Evolutionary conservation across 208 protist genomes (phyloP).

Genomic region (Leishmania amazonensis): DNA sequence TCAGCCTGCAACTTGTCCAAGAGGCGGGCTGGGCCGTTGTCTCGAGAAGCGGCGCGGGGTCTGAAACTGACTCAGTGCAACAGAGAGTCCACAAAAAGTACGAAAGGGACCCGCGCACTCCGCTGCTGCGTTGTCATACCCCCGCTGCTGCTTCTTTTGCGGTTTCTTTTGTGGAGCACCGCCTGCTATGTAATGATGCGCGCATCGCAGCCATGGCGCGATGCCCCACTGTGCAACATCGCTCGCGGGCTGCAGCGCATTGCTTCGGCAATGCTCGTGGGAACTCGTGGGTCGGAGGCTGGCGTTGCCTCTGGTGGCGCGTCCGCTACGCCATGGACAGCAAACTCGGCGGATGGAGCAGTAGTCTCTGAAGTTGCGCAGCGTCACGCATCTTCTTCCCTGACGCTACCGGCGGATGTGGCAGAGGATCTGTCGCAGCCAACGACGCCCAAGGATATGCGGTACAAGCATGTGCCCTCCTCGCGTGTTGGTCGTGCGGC

Average conservation of each 20-base stretch:
- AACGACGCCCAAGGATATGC: constrained; percentile 15
- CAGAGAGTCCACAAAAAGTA: background rate
- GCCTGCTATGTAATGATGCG: constrained; percentile 8
- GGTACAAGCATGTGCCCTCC: constrained; percentile 62
- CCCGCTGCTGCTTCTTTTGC: too few species aligned
- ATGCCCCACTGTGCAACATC: constrained; percentile 50
- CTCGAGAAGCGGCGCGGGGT: background rate
- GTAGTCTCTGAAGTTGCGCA: background rate
- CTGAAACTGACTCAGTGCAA: background rate
- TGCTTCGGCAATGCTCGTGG: constrained; percentile 29
- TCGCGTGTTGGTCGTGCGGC: constrained; percentile 56
- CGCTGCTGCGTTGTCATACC: background rate
- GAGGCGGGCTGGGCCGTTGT: background rate
- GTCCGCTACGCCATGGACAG: background rate
- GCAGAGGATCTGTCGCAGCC: constrained; percentile 23
- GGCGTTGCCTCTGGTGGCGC: background rate
- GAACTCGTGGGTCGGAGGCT: background rate
- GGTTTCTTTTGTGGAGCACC: background rate
- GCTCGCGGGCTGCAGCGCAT: constrained; percentile 49
- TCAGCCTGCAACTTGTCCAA: background rate
- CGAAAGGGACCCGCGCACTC: background rate
- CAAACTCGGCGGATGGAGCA: background rate
- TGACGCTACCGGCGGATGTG: constrained; percentile 8
- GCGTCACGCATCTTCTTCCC: background rate
- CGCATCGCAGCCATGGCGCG: constrained; percentile 13